Base-by-base conservation (phyloP, 306 rosid species). In the cucumber (Cucumis sativus) region DNA sequence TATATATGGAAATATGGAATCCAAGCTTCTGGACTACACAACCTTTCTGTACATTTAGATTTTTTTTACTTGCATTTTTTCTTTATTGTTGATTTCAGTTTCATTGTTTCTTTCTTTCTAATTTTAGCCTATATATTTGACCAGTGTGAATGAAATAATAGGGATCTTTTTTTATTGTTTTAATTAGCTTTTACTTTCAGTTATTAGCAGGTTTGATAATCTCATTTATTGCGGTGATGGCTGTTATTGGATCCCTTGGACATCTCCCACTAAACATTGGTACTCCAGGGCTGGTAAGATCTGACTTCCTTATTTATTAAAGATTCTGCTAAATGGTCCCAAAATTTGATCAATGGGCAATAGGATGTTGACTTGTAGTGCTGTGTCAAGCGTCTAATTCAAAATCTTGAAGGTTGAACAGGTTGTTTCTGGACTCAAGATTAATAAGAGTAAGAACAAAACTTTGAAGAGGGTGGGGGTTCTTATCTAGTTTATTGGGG, bases 231-330 rank as follows among this genome's bases (percentile, higher is more conserved):
- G 98, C 91, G 72, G n/a, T 92, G 75, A 90, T 89, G 97, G 96
- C 98, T 84, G 89, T 92, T 85, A 81, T 84, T 64, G 98, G 98
- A 78, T 87, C 93, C 80, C 86, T 76, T 75, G 93, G 88, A 63
- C 80, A 66, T 72, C 83, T 90, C 69, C 96, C 95, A 14, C 41
- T 94, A 80, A 84, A 82, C 85, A 90, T 94, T 60, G 92, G 95
- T 65, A 88, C 98, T 64, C 97, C 98, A 12, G 98, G 98, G 80
- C 86, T 94, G 94, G 98, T 94, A 83, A 64, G 90, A 83, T 74
- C 77, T 49, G 58, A 65, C 60, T 61, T 76, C 78, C 77, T 81
- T 74, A 77, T 61, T 78, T 80, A 63, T 67, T 10, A 25, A 28
- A 71, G 8, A 71, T 49, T 21, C 39, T 69, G 16, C 76, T 28